Percentiles rank a stretch among this genome's conserved stretches.
Conservation (phyloP, 2,329 filamentous ascomycete species). For the Pseudogymnoascus destructans region DNA sequence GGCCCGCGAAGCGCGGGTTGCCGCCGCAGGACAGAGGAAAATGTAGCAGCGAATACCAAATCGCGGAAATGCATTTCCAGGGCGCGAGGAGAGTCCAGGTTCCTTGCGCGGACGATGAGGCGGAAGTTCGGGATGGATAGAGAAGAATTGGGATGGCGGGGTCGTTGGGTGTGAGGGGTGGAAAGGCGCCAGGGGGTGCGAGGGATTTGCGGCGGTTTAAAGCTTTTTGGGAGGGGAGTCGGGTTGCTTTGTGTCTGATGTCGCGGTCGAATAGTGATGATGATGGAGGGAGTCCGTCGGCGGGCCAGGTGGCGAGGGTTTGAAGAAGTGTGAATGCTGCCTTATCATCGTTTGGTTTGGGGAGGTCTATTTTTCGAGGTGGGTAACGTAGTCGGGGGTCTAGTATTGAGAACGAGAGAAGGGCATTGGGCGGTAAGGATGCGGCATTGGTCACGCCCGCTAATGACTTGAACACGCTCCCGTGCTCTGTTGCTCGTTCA, state of each 20-base stretch:
- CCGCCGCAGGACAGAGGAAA: constrained; percentile 67
- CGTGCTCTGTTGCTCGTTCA: constrained; percentile 31
- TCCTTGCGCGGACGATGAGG: constrained; percentile 41
- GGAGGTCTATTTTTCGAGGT: constrained; percentile 40
- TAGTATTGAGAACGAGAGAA: constrained; percentile 59
- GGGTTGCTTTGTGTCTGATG: constrained; percentile 49
- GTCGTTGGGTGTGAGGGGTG: constrained; percentile 46
- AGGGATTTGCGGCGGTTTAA: constrained; percentile 64
- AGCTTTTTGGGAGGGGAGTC: constrained; percentile 61
- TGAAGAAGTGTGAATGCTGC: constrained; percentile 37
- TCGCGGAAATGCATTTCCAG: constrained; percentile 73
- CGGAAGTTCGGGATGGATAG: constrained; percentile 42
- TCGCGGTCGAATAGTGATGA: constrained; percentile 55
- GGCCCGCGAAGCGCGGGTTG: constrained; percentile 69
- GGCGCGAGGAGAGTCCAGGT: constrained; percentile 77
- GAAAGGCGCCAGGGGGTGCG: constrained; percentile 47
- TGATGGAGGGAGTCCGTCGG: constrained; percentile 38
- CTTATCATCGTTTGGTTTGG: constrained; percentile 28
- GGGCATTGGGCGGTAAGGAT: constrained; percentile 52
- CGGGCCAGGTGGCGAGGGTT: constrained; percentile 53
- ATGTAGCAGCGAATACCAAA: constrained; percentile 81
- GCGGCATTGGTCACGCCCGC: constrained; percentile 52
- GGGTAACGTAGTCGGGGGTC: constrained; percentile 77
- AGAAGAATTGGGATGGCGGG: constrained; percentile 67
- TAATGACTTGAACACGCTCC: constrained; percentile 38